Evolutionary conservation across 2,329 filamentous ascomycete genomes (phyloP), one percentile per base, ranked within the genome.

Genomic region (Pyricularia grisea): DNA sequence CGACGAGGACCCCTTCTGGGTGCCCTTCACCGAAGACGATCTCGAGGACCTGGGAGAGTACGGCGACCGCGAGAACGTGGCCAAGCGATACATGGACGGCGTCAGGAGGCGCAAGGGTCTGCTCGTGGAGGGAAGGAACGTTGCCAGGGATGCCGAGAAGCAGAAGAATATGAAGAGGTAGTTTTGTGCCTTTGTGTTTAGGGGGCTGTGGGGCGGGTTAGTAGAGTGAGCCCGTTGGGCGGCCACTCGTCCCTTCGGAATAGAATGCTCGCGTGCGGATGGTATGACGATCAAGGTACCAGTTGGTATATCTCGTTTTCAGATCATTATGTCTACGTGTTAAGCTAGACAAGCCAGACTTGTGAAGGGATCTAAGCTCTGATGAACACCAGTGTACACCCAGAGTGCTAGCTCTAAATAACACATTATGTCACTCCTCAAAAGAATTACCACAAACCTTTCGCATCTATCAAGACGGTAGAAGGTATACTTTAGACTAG

Each of bases 1-100:
- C 2, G 93, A 98, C 77, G 91, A 97, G 80, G 95, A 99, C 81
- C 95, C 95, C 0, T 97, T 96, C 82, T 99, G 95, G 95, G 93
- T 97, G 65, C 95, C 95, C 1, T 93, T 93, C 72, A 98, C 94
- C 0, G 95, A 98, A 77, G 95, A 98, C 77, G 93, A 99, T 76
- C 80, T 99, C 67, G 95, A 99, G 83, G 95, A 99, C 82, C 81
- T 99, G 71, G 95, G 95, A 30, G 94, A 98, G 83, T 82, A 94
- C 77, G 95, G 92, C 4, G 95, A 99, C 80, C 87, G 88, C 76
- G 95, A 98, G 84, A 98, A 97, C 80, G 92, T 98, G 67, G 95
- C 95, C 28, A 97, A 96, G 87, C 83, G 92, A 76, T 98, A 98
- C 82, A 94, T 99, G 87, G 95, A 99, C 81, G 83, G 86, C 55